phyloP scores from a whole-genome alignment of 1,284 basidiomycete genomes.

The Sporisorium sorghi region DNA sequence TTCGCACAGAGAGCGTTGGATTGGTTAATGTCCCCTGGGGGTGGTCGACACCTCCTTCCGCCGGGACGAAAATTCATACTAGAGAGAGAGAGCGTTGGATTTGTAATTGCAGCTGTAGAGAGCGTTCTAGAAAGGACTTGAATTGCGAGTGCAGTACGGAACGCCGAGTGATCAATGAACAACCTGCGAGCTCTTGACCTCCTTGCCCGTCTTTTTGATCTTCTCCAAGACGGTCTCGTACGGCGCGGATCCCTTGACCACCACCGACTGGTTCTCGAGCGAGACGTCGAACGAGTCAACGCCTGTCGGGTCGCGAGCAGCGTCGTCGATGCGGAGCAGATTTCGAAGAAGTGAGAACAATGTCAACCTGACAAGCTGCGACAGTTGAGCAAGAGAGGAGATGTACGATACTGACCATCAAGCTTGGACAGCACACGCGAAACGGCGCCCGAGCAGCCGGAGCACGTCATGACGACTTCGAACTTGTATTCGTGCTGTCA shows the following conservation, averaged over 20 bases:
- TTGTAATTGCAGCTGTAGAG: too few relatives aligned
- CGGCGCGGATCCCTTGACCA: conserved; percentile 76
- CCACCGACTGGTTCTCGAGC: conserved; percentile 79
- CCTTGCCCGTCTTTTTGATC: conserved; percentile 89
- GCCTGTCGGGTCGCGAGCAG: conserved; percentile 20
- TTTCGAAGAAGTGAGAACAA: neutral
- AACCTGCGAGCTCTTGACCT: conserved; percentile 71
- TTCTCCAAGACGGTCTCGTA: conserved; percentile 79
- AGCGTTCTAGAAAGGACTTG: neutral
- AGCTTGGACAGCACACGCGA: conserved; percentile 78
- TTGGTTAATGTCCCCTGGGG: too few relatives aligned
- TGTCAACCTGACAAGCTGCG: neutral
- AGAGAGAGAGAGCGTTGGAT: neutral
- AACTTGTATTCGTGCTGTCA: conserved; percentile 73
- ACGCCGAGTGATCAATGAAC: conserved; percentile 25
- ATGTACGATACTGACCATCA: conserved; percentile 72
- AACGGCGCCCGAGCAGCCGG: conserved; percentile 83
- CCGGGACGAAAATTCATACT: too few relatives aligned
- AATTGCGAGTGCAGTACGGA: neutral
- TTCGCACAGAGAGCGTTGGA: too few relatives aligned
- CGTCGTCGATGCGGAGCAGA: neutral
- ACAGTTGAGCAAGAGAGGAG: neutral
- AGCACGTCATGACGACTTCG: conserved; percentile 83
- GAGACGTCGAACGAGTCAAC: conserved; percentile 72
- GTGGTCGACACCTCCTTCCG: too few relatives aligned